Percentiles rank a stretch among this genome's conserved stretches.
Evolutionary conservation across 768 basidiomycete species (phyloP).

Genomic region (Mycena metata): DNA sequence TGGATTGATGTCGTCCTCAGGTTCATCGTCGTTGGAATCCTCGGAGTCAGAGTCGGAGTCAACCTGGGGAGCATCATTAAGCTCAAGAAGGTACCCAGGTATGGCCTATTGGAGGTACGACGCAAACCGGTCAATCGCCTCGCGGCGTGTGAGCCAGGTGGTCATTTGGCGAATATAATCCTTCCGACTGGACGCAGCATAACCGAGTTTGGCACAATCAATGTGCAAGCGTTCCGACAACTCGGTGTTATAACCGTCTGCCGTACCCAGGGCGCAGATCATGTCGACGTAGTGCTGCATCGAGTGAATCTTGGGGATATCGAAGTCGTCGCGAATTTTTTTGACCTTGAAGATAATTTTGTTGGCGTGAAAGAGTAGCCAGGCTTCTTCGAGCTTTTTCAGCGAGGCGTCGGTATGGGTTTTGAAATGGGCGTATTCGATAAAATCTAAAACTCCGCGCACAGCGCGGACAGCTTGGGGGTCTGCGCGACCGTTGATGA

Average conservation of each 20-base stretch:
- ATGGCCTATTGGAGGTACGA: slow-evolving; percentile 1
- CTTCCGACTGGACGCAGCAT: no score
- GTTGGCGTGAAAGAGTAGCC: slow-evolving; percentile 44
- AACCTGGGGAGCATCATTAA: no score
- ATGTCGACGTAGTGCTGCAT: slow-evolving; percentile 46
- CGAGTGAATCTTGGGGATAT: slow-evolving; percentile 53
- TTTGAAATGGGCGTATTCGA: not conserved
- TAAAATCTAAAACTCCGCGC: no score
- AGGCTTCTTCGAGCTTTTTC: slow-evolving; percentile 37
- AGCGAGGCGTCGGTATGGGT: slow-evolving; percentile 40
- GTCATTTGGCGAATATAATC: slow-evolving; percentile 54
- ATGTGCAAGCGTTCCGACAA: slow-evolving; percentile 53
- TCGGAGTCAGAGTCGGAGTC: no score
- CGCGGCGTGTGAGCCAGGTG: slow-evolving; percentile 48
- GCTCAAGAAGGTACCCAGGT: no score
- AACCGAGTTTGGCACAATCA: slow-evolving; percentile 52
- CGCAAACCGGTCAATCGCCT: slow-evolving; percentile 33
- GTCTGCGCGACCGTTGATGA: slow-evolving; percentile 41
- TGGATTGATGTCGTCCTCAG: no score
- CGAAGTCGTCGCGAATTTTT: slow-evolving; percentile 46
- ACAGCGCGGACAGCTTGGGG: slow-evolving; percentile 30
- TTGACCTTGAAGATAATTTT: slow-evolving; percentile 44
- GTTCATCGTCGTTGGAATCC: no score
- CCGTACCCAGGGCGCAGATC: slow-evolving; percentile 44
- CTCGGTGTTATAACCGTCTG: slow-evolving; percentile 49